Evolutionary conservation across 2,329 filamentous ascomycete genomes (phyloP).

Genomic region (Calonectria leucothoes): DNA sequence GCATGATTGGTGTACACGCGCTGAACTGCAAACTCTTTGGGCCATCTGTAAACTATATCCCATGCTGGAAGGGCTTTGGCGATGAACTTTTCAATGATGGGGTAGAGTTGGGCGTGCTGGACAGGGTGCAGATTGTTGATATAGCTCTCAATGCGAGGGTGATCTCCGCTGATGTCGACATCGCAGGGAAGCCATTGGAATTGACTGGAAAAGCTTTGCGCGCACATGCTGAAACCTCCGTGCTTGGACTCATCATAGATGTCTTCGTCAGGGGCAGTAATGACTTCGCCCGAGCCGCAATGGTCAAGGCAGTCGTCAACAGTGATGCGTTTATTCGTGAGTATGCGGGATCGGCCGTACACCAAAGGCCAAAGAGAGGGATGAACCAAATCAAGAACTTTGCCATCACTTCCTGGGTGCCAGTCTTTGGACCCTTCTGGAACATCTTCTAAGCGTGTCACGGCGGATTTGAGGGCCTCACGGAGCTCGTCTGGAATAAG

Average conservation of each 20-base stretch:
- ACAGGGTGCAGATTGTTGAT: slow-evolving; percentile 65
- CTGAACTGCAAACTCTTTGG: slow-evolving; percentile 38
- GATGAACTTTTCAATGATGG: slow-evolving; percentile 55
- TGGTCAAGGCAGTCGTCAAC: slow-evolving; percentile 50
- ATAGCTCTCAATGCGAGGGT: slow-evolving; percentile 59
- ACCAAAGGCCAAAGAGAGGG: slow-evolving; percentile 72
- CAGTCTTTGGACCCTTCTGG: slow-evolving; percentile 66
- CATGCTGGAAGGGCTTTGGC: slow-evolving; percentile 56
- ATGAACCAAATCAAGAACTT: slow-evolving; percentile 72
- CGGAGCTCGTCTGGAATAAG: slow-evolving; percentile 38
- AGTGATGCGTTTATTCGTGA: slow-evolving; percentile 45
- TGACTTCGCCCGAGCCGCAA: slow-evolving; percentile 42
- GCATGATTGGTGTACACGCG: slow-evolving; percentile 37
- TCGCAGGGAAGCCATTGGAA: slow-evolving; percentile 64
- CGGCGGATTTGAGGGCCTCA: slow-evolving; percentile 55
- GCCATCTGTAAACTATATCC: slow-evolving; percentile 53
- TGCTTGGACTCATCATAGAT: not conserved
- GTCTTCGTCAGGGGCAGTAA: slow-evolving; percentile 9
- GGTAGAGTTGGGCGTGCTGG: slow-evolving; percentile 52
- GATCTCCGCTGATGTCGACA: slow-evolving; percentile 53
- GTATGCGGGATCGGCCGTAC: slow-evolving; percentile 58
- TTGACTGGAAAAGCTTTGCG: slow-evolving; percentile 14
- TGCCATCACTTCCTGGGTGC: slow-evolving; percentile 67
- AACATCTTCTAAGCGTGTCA: slow-evolving; percentile 61
- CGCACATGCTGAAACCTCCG: not conserved